phyloP scores from a whole-genome alignment of 768 basidiomycete species.

The Boletales sp. region DNA sequence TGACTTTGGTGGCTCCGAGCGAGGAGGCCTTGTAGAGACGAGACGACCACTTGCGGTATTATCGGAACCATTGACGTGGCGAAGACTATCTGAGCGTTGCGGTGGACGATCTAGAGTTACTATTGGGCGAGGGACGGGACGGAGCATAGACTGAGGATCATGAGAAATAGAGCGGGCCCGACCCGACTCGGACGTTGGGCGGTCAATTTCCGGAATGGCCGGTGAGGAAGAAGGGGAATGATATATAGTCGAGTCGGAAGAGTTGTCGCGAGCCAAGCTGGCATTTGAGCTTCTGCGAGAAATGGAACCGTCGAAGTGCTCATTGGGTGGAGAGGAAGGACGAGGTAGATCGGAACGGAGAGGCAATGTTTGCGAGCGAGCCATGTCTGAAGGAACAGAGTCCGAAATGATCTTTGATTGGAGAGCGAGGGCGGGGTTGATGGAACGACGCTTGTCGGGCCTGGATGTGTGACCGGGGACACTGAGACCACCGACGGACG shows the following conservation, averaged over 20 bases:
- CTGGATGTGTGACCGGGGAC: conserved; percentile 33
- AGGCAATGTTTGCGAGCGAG: conserved; percentile 29
- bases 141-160: conserved; percentile 17
- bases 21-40: conserved; percentile 7
- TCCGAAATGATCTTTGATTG: conserved; percentile 17
- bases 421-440: conserved; percentile 49
- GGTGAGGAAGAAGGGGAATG: conserved; percentile 40
- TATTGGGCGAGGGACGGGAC: conserved; percentile 21
- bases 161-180: conserved; percentile 39
- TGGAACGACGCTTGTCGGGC: conserved; percentile 48
- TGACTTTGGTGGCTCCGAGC: conserved; percentile 16
- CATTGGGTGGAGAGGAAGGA: conserved; percentile 13
- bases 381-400: conserved; percentile 23
- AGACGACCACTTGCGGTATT: conserved; percentile 8
- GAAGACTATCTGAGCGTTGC: conserved; percentile 31
- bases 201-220: conserved; percentile 28
- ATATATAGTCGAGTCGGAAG: conserved; percentile 29
- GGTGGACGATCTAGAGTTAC: conserved; percentile 35
- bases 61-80: conserved; percentile 10
- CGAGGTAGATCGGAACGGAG: conserved; percentile 24
- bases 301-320: conserved; percentile 11
- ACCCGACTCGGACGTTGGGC: conserved; percentile 38
- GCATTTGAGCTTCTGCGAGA: conserved; percentile 21
- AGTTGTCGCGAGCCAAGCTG: conserved; percentile 24
- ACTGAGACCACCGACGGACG: conserved; percentile 15